phyloP scores from a whole-genome alignment of 495 filamentous ascomycete genomes.

The Hyaloscypha variabilis region DNA sequence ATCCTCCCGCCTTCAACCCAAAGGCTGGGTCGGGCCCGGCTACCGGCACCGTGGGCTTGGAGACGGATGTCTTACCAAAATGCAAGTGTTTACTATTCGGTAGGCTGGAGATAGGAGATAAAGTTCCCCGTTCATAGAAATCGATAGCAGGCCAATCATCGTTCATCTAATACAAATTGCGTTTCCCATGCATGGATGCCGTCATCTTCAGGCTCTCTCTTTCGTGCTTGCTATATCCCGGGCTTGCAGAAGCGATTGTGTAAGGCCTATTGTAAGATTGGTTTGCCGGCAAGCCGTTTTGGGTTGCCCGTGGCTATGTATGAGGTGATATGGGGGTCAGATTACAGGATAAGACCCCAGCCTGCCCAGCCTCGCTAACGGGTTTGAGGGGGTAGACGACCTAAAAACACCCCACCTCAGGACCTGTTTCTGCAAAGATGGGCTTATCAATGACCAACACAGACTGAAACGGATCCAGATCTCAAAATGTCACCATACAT shows the following conservation, averaged over 20 bases:
- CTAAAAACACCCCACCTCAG: not conserved
- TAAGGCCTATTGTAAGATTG: too few species aligned
- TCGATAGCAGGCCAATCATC: not conserved
- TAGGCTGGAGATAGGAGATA: not conserved
- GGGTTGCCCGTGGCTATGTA: not conserved
- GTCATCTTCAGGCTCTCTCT: not conserved
- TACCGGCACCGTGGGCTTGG: slow-evolving; percentile 5
- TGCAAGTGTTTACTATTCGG: not conserved
- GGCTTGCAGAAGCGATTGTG: too few species aligned
- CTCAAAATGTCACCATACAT: not conserved
- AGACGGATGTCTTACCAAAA: not conserved
- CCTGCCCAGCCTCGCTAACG: not conserved
- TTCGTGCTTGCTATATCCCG: not conserved
- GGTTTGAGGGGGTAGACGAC: not conserved
- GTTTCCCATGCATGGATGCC: not conserved
- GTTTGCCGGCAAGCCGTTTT: not conserved
- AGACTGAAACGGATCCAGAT: not conserved
- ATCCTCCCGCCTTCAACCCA: too few species aligned
- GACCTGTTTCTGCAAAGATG: not conserved
- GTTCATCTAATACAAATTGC: not conserved
- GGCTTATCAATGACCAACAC: not conserved
- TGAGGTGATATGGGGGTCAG: not conserved
- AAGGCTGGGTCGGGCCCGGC: not conserved
- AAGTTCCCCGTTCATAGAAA: not conserved
- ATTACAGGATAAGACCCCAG: not conserved